A percentile compares a stretch with the other conserved stretches of the same genome.
Evolutionary conservation across 139 green algal genomes (phyloP).

Genomic region (Yamagishiella unicocca): DNA sequence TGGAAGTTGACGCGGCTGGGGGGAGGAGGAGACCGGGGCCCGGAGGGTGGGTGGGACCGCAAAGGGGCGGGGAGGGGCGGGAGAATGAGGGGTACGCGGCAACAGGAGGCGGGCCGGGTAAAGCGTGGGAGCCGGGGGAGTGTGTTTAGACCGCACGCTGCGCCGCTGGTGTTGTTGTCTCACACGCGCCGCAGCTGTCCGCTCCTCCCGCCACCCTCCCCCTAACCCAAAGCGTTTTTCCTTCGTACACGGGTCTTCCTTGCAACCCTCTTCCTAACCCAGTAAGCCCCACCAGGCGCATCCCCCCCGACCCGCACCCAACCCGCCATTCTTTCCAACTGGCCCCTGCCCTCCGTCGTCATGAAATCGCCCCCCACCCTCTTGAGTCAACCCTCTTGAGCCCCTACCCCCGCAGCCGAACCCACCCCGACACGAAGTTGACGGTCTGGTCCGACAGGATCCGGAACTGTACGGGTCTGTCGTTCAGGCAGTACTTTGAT

Average conservation of each 20-base stretch:
- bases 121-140: too few species aligned
- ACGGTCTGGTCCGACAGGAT: slow-evolving; percentile 84
- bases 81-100: background rate
- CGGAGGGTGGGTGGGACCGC: background rate
- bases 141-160: too few species aligned
- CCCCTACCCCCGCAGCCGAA: background rate
- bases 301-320: too few species aligned
- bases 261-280: too few species aligned
- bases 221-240: too few species aligned
- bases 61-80: background rate
- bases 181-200: too few species aligned
- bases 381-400: background rate
- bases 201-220: background rate
- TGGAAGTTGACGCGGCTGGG: slow-evolving; percentile 85
- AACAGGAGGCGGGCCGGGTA: too few species aligned
- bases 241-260: background rate
- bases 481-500: slow-evolving; percentile 84
- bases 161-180: too few species aligned
- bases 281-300: too few species aligned
- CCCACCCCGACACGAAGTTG: slow-evolving; percentile 89
- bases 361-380: too few species aligned
- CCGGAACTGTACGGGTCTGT: slow-evolving; percentile 79
- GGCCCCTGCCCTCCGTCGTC: too few species aligned
- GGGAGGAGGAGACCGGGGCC: background rate
- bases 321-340: too few species aligned